Base-by-base conservation (phyloP, 495 filamentous ascomycete species). In the Aspergillus conjunctus region DNA sequence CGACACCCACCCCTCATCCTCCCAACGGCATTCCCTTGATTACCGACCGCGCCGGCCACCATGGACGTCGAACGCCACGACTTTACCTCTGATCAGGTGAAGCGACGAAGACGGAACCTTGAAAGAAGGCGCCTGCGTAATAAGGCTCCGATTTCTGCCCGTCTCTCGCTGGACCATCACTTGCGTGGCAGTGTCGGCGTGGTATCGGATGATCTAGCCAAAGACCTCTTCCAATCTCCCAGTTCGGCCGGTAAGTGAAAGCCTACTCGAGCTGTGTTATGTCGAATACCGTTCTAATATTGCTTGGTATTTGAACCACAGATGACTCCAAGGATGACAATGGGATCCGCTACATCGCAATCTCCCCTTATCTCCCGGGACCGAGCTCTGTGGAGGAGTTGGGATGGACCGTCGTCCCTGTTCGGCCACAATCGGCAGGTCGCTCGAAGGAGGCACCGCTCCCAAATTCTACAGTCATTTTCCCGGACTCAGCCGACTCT, bases 151-250 rank as follows among this genome's bases (percentile, higher is more conserved):
- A 77, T 87, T 11, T 79, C 85, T 39, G 87, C 85, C 11, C 79
- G 81, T 31, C 70, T 98, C n/a, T 69, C 82, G 30, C 80, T 93
- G 34, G 91, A 96, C 67, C 87, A 89, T 67, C 88, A 92, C 73
- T 78, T 96, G 64, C 91, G 88, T 75, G 91, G 90, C n/a, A 91
- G 95, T 62, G 84, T 92, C 32, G 94, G 91, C 49, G 85, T 94
- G 46, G 69, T 98, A 52, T 95, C 93, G 17, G 88, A 93, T 65
- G 90, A 96, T 71, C 81, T 98, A 34, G 91, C 89, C 59, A 79
- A 80, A 31, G 89, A 95, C 69, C 81, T 97, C 45, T 96, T 96
- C 68, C 89, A 87, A 22, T 80, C 82, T 15, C 63, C 77, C 26
- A 68, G 72, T 44, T 67, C 74, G 58, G 64, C 69, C 61, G 71